Percentiles rank a stretch among this genome's conserved stretches.
phyloP scores from a whole-genome alignment of 345 rosid species.

The Bruguiera gymnorhiza region DNA sequence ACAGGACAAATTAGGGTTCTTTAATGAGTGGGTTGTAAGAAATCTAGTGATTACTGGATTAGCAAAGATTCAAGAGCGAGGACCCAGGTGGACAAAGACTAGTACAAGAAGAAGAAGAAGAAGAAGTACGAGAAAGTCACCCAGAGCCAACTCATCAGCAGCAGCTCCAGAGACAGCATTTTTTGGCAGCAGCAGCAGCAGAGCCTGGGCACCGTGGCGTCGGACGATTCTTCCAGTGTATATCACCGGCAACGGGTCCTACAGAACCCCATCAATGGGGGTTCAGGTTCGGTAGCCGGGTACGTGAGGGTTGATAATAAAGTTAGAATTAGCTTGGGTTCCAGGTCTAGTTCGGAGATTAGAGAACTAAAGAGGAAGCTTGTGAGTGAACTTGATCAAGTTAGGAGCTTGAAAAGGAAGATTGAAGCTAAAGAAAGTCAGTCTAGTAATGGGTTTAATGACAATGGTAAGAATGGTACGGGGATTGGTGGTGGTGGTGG shows the following conservation, averaged over 20 bases:
- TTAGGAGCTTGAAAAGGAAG: conserved; percentile 38
- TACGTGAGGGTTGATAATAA: conserved; percentile 34
- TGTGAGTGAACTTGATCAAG: conserved; percentile 53
- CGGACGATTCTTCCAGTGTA: conserved; percentile 43
- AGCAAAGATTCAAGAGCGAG: too few species aligned
- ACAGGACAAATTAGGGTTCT: too few species aligned
- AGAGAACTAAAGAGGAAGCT: conserved; percentile 49
- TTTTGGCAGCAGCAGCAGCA: not conserved
- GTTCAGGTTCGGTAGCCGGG: conserved; percentile 32
- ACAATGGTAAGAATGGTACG: not conserved
- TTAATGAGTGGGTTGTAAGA: too few species aligned
- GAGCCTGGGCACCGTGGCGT: conserved; percentile 24
- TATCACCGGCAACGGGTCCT: conserved; percentile 21
- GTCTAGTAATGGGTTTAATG: conserved; percentile 8
- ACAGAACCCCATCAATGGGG: conserved; percentile 20
- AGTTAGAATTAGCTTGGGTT: conserved; percentile 43
- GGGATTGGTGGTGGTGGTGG: conserved; percentile 13
- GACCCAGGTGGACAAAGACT: too few species aligned
- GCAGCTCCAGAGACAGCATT: too few species aligned
- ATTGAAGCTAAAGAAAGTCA: conserved; percentile 38
- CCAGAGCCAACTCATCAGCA: too few species aligned
- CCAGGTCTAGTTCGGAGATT: conserved; percentile 33
- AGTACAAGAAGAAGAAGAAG: too few species aligned
- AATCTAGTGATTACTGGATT: too few species aligned
- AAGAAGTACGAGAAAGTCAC: too few species aligned